Conservation (phyloP, 192 early-diverging fungal species). For the Lobulomyces angularis region DNA sequence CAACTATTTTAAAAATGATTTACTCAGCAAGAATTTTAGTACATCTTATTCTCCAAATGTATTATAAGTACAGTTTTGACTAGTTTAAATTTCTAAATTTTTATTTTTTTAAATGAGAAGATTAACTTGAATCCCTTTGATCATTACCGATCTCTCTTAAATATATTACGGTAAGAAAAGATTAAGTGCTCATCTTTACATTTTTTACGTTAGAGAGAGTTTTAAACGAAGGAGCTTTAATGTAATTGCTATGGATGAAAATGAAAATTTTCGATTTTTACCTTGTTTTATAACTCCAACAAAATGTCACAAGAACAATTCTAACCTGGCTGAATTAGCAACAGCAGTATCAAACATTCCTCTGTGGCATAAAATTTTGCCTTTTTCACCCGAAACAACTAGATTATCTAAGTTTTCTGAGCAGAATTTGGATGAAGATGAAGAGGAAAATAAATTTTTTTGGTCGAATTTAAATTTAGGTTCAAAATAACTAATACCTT, state of each 20-base stretch:
- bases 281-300: slow-evolving; percentile 9
- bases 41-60: too few species aligned
- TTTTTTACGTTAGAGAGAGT: slow-evolving; percentile 5
- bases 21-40: too few species aligned
- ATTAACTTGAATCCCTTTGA: too few species aligned
- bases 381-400: neutral
- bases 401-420: slow-evolving; percentile 4
- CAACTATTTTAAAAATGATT: too few species aligned
- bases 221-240: slow-evolving; percentile 20
- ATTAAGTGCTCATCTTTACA: too few species aligned
- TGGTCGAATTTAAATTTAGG: neutral
- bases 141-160: too few species aligned
- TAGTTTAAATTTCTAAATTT: too few species aligned
- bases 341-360: slow-evolving; percentile 19
- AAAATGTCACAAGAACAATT: neutral
- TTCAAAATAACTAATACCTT: slow-evolving; percentile 8
- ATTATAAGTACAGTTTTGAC: too few species aligned
- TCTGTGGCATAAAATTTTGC: neutral
- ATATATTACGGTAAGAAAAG: too few species aligned
- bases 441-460: slow-evolving; percentile 7
- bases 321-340: slow-evolving; percentile 2
- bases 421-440: slow-evolving; percentile 4
- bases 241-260: slow-evolving; percentile 18
- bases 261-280: slow-evolving; percentile 19
- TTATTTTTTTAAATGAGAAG: too few species aligned